Evolutionary conservation across 1,284 basidiomycete genomes (phyloP), one percentile per base, ranked within the genome.

Genomic region (Wolfiporia cocos): DNA sequence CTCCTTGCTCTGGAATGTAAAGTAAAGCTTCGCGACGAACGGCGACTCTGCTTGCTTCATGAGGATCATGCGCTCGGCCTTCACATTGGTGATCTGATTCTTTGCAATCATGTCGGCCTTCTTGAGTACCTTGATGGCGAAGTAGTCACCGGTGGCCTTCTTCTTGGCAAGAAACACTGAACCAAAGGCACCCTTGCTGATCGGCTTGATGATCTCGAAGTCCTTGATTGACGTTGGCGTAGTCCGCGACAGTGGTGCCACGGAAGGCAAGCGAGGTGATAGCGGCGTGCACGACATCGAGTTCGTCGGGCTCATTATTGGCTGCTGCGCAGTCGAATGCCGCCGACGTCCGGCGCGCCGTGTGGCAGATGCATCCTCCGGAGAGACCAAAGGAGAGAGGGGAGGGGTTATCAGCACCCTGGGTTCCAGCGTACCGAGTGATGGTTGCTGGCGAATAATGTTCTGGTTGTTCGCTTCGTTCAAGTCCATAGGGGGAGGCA

Each of bases 31-130:
- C 22, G 94, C 93, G 35, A 99, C 95, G 69, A 99, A 98, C n/a
- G 96, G 94, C 10, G 94, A 97, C 65, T 97, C 93, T 0, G 96
- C 90, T 64, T 99, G 95, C 61, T 93, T 95, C 96, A 99, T 99
- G 52, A 99, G 75, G 58, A 99, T 99, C 81, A 95, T 98, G 43
- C 96, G 80, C 69, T 99, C 96, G 3, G 96, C 96, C 68, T 98
- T 99, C 64, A 99, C 95, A 60, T 99, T 99, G 43, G 96, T 99
- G 65, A 99, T 96, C 66, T 99, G 96, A 70, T 99, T 99, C 78
- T 99, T 99, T 36, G 96, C 92, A 60, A 99, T 98, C 96, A 99
- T 99, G 68, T 99, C 96, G 21, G 93, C 92, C 72, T 99, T 99
- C 69, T 96, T 98, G 54, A 99, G 69, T 24, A 98, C 93, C 68